Conservation (phyloP, 768 basidiomycete genomes). For the Naganishia vaughanmartiniae region DNA sequence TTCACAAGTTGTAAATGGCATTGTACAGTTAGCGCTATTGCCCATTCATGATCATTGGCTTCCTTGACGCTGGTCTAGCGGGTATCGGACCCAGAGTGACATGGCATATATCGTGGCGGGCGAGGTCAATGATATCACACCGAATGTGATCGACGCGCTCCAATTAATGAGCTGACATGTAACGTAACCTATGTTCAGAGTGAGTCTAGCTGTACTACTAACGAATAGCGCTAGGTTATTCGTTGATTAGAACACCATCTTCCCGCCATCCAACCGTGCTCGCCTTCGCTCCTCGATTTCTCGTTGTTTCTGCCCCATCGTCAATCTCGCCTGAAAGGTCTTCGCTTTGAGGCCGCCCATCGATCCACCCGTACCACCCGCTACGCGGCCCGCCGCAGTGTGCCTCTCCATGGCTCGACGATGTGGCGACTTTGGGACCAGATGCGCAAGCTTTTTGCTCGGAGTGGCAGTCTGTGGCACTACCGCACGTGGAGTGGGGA, state of each 20-base stretch:
- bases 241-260: neutral
- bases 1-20: constrained; percentile 15
- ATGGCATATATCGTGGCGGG: neutral
- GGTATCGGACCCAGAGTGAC: neutral
- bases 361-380: neutral
- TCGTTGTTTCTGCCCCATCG: constrained; percentile 20
- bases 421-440: constrained; percentile 18
- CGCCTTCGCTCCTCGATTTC: constrained; percentile 14
- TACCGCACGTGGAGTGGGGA: neutral
- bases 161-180: neutral
- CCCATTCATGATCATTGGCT: neutral
- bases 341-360: neutral
- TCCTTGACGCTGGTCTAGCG: neutral
- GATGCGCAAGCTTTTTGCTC: neutral
- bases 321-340: constrained; percentile 1
- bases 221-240: neutral
- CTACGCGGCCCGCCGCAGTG: neutral
- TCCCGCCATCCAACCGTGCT: neutral
- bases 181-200: neutral
- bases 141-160: neutral
- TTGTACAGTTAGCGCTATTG: neutral
- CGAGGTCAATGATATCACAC: neutral
- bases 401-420: constrained; percentile 19
- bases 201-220: neutral
- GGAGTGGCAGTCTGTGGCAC: neutral